phyloP scores from a whole-genome alignment of 2,329 filamentous ascomycete species.

The Clathrospora elynae region DNA sequence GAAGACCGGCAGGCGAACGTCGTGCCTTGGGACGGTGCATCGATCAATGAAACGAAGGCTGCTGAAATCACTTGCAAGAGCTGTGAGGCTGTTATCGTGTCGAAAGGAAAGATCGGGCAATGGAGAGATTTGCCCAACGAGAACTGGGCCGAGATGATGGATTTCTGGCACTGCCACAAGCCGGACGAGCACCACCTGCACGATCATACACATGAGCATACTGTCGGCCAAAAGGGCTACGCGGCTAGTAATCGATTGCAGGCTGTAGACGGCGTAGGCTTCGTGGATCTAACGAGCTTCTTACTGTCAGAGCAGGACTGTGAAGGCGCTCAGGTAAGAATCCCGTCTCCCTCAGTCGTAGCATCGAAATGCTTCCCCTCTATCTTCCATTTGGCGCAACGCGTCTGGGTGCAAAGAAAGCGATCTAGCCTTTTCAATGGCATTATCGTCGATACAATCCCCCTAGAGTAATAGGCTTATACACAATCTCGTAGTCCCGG shows the following conservation, averaged over 20 bases:
- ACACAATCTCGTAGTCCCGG: conserved; percentile 27
- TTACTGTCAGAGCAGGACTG: conserved; percentile 73
- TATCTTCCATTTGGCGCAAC: background rate
- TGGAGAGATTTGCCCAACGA: conserved; percentile 97
- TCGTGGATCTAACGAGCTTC: conserved; percentile 81
- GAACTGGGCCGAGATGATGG: conserved; percentile 99
- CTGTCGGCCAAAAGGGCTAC: conserved; percentile 65
- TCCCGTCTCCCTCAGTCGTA: background rate
- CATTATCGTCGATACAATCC: conserved; percentile 63
- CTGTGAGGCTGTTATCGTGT: conserved; percentile 30
- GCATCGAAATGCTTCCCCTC: background rate
- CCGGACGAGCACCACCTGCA: conserved; percentile 68
- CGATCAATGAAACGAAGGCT: conserved; percentile 31
- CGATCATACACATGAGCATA: conserved; percentile 48
- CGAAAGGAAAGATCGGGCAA: conserved; percentile 38
- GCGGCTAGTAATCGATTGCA: conserved; percentile 77
- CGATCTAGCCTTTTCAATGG: conserved; percentile 55
- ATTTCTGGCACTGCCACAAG: conserved; percentile 99
- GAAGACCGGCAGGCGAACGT: conserved; percentile 45
- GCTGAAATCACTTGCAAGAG: conserved; percentile 35
- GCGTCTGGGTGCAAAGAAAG: conserved; percentile 61
- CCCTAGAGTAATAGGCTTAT: conserved; percentile 55
- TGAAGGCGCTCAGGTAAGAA: conserved; percentile 51
- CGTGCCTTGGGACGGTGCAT: conserved; percentile 53
- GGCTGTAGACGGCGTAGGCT: conserved; percentile 69